Base-by-base conservation (phyloP, 345 rosid species). In the Sonneratia caseolaris region DNA sequence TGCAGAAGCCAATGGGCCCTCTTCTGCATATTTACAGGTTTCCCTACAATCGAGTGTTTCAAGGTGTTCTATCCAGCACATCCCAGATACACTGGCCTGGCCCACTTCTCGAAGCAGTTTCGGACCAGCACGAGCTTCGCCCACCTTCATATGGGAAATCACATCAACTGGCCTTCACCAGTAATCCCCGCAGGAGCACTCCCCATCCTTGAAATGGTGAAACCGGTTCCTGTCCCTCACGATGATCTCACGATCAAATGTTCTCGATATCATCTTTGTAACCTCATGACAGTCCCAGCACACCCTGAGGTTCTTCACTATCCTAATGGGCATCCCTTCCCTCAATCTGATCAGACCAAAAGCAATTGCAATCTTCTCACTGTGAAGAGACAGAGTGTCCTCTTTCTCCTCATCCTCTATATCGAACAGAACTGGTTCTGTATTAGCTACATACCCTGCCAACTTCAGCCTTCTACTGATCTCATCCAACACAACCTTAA, bases 371-470 rank as follows among this genome's bases (percentile, higher is more conserved):
- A 88, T 76, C 71, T 88, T 91, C 79, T 91, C 97, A 22, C 92
- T 87, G 66, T 87, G 94, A 27, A 84, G 71, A 57, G 85, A 81
- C 83, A 91, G 68, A 7, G 88, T 84, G 72, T 86, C 84, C 77
- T 88, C 94, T 73, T 91, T 88, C 70, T 88, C 90, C 68, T 88
- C 89, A 71, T 88, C 97, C 68, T 91, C 94, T 72, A 88, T 87
- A 68, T 88, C 92, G 37, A 86, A 88, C 81, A 87, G 73, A 71
- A 91, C 92, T 0, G 84, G 87, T 32, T 81, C 82, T 0, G 87
- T 89, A 64, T 83, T 81, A 0, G 90, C 86, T 12, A 77, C 82
- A 71, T 86, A 84, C 37, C 95, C 95, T 2, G 86, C 84, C 53
- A 83, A 84, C 71, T 81, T 87, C 79, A 91, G 79, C 78, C 81